phyloP scores from a whole-genome alignment of 2,329 filamentous ascomycete genomes.

The Pseudocercospora ulei region DNA sequence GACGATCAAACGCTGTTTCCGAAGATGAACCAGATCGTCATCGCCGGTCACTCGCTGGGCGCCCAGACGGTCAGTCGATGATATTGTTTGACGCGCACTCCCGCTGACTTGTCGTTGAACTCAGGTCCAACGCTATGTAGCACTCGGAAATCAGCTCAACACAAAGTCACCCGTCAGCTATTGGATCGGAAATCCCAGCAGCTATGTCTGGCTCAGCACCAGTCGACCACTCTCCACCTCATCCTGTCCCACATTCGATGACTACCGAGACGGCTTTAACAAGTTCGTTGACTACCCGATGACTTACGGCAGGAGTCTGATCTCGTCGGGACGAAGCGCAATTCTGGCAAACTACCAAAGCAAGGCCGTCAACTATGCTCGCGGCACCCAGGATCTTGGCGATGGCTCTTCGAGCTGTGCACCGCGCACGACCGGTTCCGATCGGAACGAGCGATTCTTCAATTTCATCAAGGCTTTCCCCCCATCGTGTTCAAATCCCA shows the following conservation, averaged over 20 bases:
- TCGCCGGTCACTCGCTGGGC: slow-evolving; percentile 35
- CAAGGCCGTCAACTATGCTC: slow-evolving; percentile 33
- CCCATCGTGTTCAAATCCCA: slow-evolving; percentile 26
- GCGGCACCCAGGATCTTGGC: slow-evolving; percentile 32
- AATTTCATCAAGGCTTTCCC: slow-evolving; percentile 36
- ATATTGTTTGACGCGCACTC: too few species aligned
- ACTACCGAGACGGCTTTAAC: slow-evolving; percentile 33
- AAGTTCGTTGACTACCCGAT: slow-evolving; percentile 31
- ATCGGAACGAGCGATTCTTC: slow-evolving; percentile 37
- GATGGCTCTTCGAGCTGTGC: slow-evolving; percentile 33
- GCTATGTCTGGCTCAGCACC: slow-evolving; percentile 32
- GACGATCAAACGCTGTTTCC: slow-evolving; percentile 31
- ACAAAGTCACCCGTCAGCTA: slow-evolving; percentile 28
- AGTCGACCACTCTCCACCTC: slow-evolving; percentile 29
- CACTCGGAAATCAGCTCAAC: slow-evolving; percentile 27
- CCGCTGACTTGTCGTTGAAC: too few species aligned
- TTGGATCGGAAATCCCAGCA: slow-evolving; percentile 35
- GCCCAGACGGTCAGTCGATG: slow-evolving; percentile 32
- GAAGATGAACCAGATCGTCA: slow-evolving; percentile 34
- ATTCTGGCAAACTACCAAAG: slow-evolving; percentile 33
- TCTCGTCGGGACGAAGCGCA: slow-evolving; percentile 27
- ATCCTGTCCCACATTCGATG: slow-evolving; percentile 31
- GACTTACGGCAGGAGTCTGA: slow-evolving; percentile 30
- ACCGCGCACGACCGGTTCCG: slow-evolving; percentile 30
- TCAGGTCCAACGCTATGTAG: slow-evolving; percentile 31